Conservation (phyloP, 768 basidiomycete genomes). For the Hydnomerulius pinastri region DNA sequence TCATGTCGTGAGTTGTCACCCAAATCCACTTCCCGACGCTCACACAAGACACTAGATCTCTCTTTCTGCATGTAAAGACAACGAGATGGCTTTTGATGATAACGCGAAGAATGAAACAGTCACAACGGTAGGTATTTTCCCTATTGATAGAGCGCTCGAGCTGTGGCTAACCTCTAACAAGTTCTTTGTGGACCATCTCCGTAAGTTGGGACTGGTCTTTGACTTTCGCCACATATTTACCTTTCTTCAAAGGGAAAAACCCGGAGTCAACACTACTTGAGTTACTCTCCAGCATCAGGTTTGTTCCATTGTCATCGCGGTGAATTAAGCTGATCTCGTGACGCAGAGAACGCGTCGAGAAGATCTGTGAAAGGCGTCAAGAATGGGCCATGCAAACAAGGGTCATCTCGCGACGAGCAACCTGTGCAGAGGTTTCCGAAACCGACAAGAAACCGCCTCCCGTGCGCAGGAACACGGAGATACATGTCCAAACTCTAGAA, state of each 20-base stretch:
- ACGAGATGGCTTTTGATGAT: slow-evolving; percentile 24
- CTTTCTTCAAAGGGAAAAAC: slow-evolving; percentile 13
- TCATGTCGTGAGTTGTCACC: slow-evolving; percentile 23
- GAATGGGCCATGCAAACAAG: slow-evolving; percentile 5
- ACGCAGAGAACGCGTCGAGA: slow-evolving; percentile 17
- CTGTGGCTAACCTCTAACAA: slow-evolving; percentile 7
- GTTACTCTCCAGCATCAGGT: slow-evolving; percentile 26
- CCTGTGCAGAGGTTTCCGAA: slow-evolving; percentile 6
- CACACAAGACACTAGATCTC: slow-evolving; percentile 19
- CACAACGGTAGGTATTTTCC: slow-evolving; percentile 17
- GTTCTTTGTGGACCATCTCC: slow-evolving; percentile 31
- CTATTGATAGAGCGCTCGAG: not conserved
- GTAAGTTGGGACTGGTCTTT: slow-evolving; percentile 12
- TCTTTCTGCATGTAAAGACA: slow-evolving; percentile 31
- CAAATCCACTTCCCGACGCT: not conserved
- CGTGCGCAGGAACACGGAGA: slow-evolving; percentile 14
- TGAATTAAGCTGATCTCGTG: not conserved
- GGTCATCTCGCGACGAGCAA: slow-evolving; percentile 13
- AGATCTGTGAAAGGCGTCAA: slow-evolving; percentile 17
- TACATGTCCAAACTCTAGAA: slow-evolving; percentile 8
- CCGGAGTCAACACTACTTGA: slow-evolving; percentile 24
- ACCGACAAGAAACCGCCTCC: slow-evolving; percentile 5
- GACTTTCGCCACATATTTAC: not conserved
- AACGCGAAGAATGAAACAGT: slow-evolving; percentile 14
- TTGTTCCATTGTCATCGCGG: not conserved